Evolutionary conservation across 1,284 basidiomycete genomes (phyloP).

Genomic region (Phylloboletellus chloephorus): DNA sequence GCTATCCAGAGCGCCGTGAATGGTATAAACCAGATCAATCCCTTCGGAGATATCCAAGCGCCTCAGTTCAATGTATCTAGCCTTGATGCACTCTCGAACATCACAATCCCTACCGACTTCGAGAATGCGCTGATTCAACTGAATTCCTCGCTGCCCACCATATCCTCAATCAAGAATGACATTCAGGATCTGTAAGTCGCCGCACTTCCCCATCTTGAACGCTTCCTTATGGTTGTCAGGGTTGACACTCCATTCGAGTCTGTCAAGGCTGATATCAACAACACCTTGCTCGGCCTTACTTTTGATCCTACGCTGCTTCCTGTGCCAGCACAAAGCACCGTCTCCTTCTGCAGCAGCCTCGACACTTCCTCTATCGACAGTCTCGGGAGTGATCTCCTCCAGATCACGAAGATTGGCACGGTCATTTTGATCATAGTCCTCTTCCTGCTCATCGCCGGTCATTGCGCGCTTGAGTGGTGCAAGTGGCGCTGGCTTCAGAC

Average conservation of each 20-base stretch:
- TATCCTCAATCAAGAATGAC: slow-evolving; percentile 68
- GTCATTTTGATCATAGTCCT: slow-evolving; percentile 62
- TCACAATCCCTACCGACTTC: slow-evolving; percentile 79
- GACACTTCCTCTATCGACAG: slow-evolving; percentile 83
- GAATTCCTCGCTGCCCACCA: slow-evolving; percentile 77
- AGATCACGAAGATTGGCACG: slow-evolving; percentile 72
- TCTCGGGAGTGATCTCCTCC: slow-evolving; percentile 69
- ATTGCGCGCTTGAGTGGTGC: slow-evolving; percentile 73
- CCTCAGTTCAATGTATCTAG: slow-evolving; percentile 72
- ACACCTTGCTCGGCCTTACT: slow-evolving; percentile 65
- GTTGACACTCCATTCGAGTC: slow-evolving; percentile 83
- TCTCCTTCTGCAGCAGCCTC: slow-evolving; percentile 69
- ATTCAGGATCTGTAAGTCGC: slow-evolving; percentile 65
- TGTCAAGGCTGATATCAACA: slow-evolving; percentile 82
- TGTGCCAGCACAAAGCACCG: slow-evolving; percentile 58
- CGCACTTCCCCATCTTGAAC: not conserved
- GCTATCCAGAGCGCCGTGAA: slow-evolving; percentile 62
- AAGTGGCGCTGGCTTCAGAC: slow-evolving; percentile 66
- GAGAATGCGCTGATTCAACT: slow-evolving; percentile 66
- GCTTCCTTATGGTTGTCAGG: slow-evolving; percentile 36
- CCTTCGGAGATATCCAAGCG: slow-evolving; percentile 57
- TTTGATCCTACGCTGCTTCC: slow-evolving; percentile 72
- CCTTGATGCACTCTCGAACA: slow-evolving; percentile 68
- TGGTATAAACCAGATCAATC: slow-evolving; percentile 68
- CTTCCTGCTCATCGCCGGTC: slow-evolving; percentile 57